A percentile compares a stretch with the other conserved stretches of the same genome.
These are phyloP conservation scores for Globisporangium nunn DNA, from an alignment of 352 stramenopile species.

Conservation along the genomic window DNA sequence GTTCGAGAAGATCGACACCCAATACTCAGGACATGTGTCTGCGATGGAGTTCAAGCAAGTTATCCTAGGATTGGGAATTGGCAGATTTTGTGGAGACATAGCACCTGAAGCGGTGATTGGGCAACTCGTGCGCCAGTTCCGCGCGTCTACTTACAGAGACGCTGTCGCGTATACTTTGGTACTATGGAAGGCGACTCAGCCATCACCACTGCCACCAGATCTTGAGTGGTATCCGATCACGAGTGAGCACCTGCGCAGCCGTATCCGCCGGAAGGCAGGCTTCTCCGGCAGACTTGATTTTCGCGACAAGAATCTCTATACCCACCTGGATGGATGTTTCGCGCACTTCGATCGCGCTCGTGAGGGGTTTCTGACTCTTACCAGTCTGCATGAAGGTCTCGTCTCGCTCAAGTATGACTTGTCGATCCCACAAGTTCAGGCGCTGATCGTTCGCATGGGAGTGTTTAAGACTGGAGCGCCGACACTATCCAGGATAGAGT, in stretches of 20 bases:
- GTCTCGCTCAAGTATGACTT: conserved; percentile 35
- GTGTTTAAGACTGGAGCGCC: conserved; percentile 34
- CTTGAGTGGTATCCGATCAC: conserved; percentile 19
- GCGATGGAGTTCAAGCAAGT: conserved; percentile 51
- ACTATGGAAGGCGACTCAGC: conserved; percentile 16
- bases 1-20: conserved; percentile 40
- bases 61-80: conserved; percentile 31
- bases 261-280: conserved; percentile 28
- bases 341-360: conserved; percentile 54
- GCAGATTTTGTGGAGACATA: conserved; percentile 12
- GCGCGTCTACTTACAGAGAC: conserved; percentile 18
- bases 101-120: conserved; percentile 35
- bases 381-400: conserved; percentile 30
- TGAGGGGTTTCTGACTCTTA: conserved; percentile 40
- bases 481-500: conserved; percentile 62
- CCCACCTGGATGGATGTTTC: conserved; percentile 42
- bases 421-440: conserved; percentile 22
- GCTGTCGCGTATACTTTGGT: conserved; percentile 33
- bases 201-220: conserved; percentile 1
- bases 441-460: conserved; percentile 28
- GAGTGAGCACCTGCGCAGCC: conserved; percentile 35
- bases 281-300: conserved; percentile 27
- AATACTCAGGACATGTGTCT: conserved; percentile 33
- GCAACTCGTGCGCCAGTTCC: conserved; percentile 49
- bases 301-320: conserved; percentile 18